Percentiles rank a stretch among this genome's conserved stretches.
phyloP scores from a whole-genome alignment of 306 rosid species.

The Medicago truncatula region DNA sequence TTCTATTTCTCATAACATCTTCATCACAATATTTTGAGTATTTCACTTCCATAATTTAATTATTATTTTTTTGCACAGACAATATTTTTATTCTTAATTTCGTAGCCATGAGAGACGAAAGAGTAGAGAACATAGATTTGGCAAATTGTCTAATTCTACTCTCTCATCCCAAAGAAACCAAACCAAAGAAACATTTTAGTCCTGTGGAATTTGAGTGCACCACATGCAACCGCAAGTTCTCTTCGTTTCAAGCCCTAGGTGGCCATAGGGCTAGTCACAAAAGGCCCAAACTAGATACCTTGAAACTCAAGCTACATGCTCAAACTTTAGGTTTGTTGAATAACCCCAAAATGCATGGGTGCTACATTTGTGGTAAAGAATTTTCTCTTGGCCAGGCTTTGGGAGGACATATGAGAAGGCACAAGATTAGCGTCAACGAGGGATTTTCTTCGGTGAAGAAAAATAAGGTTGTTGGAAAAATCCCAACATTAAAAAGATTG shows the following conservation, averaged over 20 bases:
- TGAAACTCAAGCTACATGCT: background rate
- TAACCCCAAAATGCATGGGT: slow-evolving; percentile 50
- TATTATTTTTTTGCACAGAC: background rate
- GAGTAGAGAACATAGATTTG: slow-evolving; percentile 41
- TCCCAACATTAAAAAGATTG: slow-evolving; percentile 55
- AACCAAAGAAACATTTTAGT: slow-evolving; percentile 28
- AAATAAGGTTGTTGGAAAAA: background rate
- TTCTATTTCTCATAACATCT: slow-evolving; percentile 2
- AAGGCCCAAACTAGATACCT: slow-evolving; percentile 29
- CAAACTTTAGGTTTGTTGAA: background rate
- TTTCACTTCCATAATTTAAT: background rate
- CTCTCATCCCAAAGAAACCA: slow-evolving; percentile 40
- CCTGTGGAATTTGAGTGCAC: slow-evolving; percentile 45
- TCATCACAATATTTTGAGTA: background rate
- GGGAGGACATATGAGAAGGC: slow-evolving; percentile 92
- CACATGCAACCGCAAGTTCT: slow-evolving; percentile 53
- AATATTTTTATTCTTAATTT: background rate
- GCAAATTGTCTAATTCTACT: slow-evolving; percentile 54
- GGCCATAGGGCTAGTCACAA: slow-evolving; percentile 59
- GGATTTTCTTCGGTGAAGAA: slow-evolving; percentile 35
- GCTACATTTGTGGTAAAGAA: slow-evolving; percentile 67
- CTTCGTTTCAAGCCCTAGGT: slow-evolving; percentile 54
- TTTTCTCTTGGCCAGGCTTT: slow-evolving; percentile 80
- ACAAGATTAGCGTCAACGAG: slow-evolving; percentile 35
- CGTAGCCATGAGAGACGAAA: slow-evolving; percentile 42